A percentile compares a stretch with the other conserved stretches of the same genome.
Conservation (phyloP, 139 green algal species). For the Marvania coccoides region DNA sequence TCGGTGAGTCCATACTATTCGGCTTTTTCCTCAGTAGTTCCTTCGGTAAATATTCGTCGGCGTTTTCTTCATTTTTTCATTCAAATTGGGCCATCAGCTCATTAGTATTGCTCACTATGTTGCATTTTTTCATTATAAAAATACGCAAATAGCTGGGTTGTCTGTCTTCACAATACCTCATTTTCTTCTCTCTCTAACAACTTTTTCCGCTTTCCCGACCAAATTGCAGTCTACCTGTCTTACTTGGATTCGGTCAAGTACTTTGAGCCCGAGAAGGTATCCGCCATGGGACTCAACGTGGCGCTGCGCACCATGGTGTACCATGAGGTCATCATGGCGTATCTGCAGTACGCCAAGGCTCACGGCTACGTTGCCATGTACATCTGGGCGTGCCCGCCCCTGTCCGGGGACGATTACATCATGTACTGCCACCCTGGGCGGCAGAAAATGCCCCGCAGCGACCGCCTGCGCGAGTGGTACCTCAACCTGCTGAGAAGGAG, state of each 20-base stretch:
- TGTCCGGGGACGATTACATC: constrained; percentile 98
- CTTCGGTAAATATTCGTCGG: too few species aligned
- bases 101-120: too few species aligned
- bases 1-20: too few species aligned
- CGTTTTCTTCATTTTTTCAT: too few species aligned
- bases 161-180: too few species aligned
- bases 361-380: constrained; percentile 90
- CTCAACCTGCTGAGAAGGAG: constrained; percentile 66
- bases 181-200: not conserved
- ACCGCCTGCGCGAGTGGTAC: constrained; percentile 92
- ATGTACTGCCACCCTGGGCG: constrained; percentile 94
- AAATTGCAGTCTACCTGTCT: constrained; percentile 76
- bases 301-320: constrained; percentile 94
- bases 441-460: constrained; percentile 89
- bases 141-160: too few species aligned
- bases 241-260: constrained; percentile 99
- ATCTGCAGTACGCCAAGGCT: constrained; percentile 77
- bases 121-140: too few species aligned
- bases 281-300: constrained; percentile 15
- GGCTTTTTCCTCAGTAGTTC: too few species aligned
- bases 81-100: too few species aligned
- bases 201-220: not conserved
- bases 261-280: constrained; percentile 76
- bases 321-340: constrained; percentile 92
- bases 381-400: constrained; percentile 98